Base-by-base conservation (phyloP, 192 early-diverging fungal genomes). In the Backusella morwellensis region DNA sequence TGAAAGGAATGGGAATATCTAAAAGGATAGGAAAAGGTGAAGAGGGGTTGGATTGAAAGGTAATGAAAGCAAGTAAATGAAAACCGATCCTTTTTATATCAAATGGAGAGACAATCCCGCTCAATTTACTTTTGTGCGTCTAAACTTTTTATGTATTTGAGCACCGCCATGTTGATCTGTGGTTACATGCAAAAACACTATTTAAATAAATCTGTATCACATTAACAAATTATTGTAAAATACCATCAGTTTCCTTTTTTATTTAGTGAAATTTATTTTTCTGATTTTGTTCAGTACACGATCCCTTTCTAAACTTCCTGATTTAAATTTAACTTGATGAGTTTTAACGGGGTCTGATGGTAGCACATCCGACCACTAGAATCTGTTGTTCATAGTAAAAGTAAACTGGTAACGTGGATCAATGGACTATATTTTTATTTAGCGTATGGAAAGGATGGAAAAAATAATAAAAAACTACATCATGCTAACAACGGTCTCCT, bases 171-270 rank as follows among this genome's bases (percentile, higher is more conserved):
- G 21, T 36, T 68, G 67, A 35, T 68, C 19, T 35, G 29, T 68
- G 29, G 67, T 68, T 15, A 68, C 67, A 68, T 34, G 34, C 14
- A 35, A 36, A 68, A 34, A n/a, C 17, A 68, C 67, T 17, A 68
- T 35, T 36, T 68, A 68, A 34, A 68, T 36, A 35, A n/a, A n/a
- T 35, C 35, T 68, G 67, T 68, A 36, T 19, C 67, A 68, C 67
- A 68, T 68, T 68, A 68, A 68, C 67, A 68, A 68, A 35, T 35
- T 68, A 68, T 68, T 68, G 17, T 68, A 34, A 32, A 59, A 63
- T n/a, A 34, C 67, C 7, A 34, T 68, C 6, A 34, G 34, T 68
- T 68, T 68, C 67, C 67, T 68, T 68, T 68, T 68, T 68, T 32
- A 68, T 68, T 68, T 63, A 63, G 56, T 63, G 23, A n/a, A 23